Conservation (phyloP, 352 stramenopile species). For the Hyaloperonospora brassicae region DNA sequence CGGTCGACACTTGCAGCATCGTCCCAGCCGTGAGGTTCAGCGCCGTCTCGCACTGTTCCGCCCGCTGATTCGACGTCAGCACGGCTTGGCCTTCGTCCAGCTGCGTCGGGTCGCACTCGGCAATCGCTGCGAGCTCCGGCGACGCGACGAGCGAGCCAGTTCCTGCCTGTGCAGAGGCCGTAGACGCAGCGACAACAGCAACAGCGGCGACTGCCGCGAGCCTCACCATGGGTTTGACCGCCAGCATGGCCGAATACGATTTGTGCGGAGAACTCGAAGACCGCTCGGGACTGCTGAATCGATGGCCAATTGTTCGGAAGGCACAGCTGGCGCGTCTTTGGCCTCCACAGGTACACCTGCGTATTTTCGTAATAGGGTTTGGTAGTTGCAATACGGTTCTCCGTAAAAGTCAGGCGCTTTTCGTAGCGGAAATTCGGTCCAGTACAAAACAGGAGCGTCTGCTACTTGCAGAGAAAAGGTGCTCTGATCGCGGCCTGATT, state of each 20-base stretch:
- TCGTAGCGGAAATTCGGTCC: too few relatives aligned
- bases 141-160: constrained; percentile 7
- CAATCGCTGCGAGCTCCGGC: constrained; percentile 32
- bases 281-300: too few relatives aligned
- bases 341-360: too few relatives aligned
- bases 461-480: too few relatives aligned
- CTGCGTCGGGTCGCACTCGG: constrained; percentile 36
- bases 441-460: too few relatives aligned
- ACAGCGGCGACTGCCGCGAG: constrained; percentile 15
- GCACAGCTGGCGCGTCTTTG: too few relatives aligned
- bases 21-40: constrained; percentile 24
- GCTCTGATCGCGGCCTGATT: too few relatives aligned
- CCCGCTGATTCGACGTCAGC: constrained; percentile 45
- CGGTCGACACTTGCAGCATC: constrained; percentile 40
- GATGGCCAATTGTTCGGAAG: too few relatives aligned
- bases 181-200: background rate
- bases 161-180: constrained; percentile 16
- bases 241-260: constrained; percentile 9
- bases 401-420: too few relatives aligned
- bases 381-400: too few relatives aligned
- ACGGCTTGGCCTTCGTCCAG: constrained; percentile 29
- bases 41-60: constrained; percentile 39
- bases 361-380: too few relatives aligned
- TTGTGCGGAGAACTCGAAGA: too few relatives aligned
- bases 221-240: constrained; percentile 12